These are phyloP conservation scores for Mortierella sp. DNA, from an alignment of 371 early-diverging fungal genomes.

Conservation along the genomic window DNA sequence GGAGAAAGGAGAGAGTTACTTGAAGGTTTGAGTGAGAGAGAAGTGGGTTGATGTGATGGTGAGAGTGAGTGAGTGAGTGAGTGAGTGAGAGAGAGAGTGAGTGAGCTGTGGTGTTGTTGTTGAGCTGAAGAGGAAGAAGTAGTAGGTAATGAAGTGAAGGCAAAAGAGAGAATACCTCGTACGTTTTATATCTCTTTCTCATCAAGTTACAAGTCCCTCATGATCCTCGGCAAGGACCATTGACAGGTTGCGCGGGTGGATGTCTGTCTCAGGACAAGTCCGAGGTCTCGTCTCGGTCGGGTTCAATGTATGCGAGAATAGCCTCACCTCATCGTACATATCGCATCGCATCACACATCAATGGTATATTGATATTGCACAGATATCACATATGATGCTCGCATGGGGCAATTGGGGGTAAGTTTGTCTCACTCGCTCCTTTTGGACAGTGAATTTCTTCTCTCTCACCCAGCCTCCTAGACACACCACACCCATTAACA, in stretches of 20 bases:
- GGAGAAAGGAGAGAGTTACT: neutral
- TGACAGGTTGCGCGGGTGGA: neutral
- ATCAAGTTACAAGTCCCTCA: neutral
- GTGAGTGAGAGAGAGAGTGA: neutral
- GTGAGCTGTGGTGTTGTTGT: constrained; percentile 10
- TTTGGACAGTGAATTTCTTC: neutral
- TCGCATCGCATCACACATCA: too few species aligned
- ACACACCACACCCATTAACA: neutral
- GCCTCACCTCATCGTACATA: too few species aligned
- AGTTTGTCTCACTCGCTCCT: neutral
- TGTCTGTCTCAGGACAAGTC: neutral
- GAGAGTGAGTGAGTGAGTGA: neutral
- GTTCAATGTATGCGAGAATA: neutral
- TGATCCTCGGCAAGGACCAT: neutral
- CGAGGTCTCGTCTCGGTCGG: neutral
- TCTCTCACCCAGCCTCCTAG: neutral
- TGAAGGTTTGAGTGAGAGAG: constrained; percentile 12
- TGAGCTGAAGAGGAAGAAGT: constrained; percentile 14
- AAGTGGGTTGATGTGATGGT: neutral
- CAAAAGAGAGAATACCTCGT: neutral
- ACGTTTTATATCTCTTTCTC: constrained; percentile 5
- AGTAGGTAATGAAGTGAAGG: constrained; percentile 8
- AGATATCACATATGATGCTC: too few species aligned
- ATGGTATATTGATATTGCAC: too few species aligned
- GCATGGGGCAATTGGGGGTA: constrained; percentile 4